These are phyloP conservation scores for Cinchona pubescens DNA, from an alignment of 257 asterid species.

Conservation along the genomic window DNA sequence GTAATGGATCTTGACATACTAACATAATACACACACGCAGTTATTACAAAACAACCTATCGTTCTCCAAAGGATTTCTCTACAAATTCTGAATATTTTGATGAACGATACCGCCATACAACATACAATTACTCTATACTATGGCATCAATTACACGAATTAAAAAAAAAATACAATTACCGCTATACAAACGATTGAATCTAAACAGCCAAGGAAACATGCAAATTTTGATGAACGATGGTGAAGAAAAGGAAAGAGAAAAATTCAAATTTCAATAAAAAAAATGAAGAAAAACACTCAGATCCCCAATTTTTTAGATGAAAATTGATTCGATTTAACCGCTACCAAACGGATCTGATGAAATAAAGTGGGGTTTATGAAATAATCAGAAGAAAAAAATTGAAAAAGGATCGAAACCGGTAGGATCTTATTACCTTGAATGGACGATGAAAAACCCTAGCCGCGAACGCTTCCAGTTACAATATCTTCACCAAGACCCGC, in stretches of 20 bases:
- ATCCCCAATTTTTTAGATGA: neutral
- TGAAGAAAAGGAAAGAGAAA: neutral
- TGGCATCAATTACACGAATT: neutral
- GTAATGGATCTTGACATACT: neutral
- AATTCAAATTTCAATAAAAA: neutral
- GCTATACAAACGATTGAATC: neutral
- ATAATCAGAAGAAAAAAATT: neutral
- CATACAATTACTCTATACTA: neutral
- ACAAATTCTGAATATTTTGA: no score
- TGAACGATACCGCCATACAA: no score
- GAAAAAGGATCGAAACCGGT: neutral
- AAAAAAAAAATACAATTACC: neutral
- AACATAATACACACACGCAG: no score
- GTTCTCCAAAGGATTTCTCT: no score
- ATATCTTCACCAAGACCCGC: neutral
- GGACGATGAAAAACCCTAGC: slow-evolving; percentile 6
- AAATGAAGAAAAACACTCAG: neutral
- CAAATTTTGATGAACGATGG: neutral
- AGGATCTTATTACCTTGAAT: neutral
- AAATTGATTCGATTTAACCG: neutral
- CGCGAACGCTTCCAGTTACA: neutral
- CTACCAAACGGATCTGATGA: slow-evolving; percentile 7
- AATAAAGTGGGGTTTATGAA: neutral
- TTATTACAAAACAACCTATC: no score
- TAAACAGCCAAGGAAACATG: neutral